These are phyloP conservation scores for Aureobasidium musti DNA, from an alignment of 2,329 filamentous ascomycete genomes.

Conservation along the genomic window DNA sequence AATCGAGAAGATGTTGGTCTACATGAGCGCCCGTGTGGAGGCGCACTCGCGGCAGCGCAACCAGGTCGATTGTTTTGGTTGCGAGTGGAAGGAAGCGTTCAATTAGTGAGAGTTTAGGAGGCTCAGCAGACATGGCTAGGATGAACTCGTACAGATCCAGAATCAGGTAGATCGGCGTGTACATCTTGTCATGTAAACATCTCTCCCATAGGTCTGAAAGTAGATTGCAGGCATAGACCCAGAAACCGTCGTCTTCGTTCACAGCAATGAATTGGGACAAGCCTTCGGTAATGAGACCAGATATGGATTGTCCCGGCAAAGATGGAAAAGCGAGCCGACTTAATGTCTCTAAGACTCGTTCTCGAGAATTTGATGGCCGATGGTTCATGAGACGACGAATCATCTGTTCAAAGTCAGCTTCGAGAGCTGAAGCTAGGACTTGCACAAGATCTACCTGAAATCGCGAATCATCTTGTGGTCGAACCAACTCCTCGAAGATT, in stretches of 20 bases:
- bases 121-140: slow-evolving; percentile 61
- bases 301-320: slow-evolving; percentile 61
- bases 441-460: slow-evolving; percentile 24
- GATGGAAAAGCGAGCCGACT: slow-evolving; percentile 67
- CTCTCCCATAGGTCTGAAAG: slow-evolving; percentile 68
- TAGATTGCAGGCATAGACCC: slow-evolving; percentile 64
- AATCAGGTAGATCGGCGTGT: slow-evolving; percentile 65
- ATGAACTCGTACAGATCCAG: slow-evolving; percentile 65
- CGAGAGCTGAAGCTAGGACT: slow-evolving; percentile 2
- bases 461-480: slow-evolving; percentile 6
- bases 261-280: slow-evolving; percentile 58
- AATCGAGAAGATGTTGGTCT: slow-evolving; percentile 53
- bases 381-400: slow-evolving; percentile 67
- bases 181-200: slow-evolving; percentile 63
- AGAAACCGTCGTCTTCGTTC: slow-evolving; percentile 56
- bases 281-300: slow-evolving; percentile 67
- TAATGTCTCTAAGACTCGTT: slow-evolving; percentile 68
- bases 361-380: slow-evolving; percentile 55
- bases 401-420: slow-evolving; percentile 25
- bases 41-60: slow-evolving; percentile 53
- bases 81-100: slow-evolving; percentile 55
- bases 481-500: slow-evolving; percentile 1
- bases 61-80: slow-evolving; percentile 54
- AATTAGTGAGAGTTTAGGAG: slow-evolving; percentile 61
- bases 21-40: slow-evolving; percentile 38